Percentiles rank a stretch among this genome's conserved stretches.
These are phyloP conservation scores for Crithidia expoeki DNA, from an alignment of 208 protist species.

Conservation along the genomic window DNA sequence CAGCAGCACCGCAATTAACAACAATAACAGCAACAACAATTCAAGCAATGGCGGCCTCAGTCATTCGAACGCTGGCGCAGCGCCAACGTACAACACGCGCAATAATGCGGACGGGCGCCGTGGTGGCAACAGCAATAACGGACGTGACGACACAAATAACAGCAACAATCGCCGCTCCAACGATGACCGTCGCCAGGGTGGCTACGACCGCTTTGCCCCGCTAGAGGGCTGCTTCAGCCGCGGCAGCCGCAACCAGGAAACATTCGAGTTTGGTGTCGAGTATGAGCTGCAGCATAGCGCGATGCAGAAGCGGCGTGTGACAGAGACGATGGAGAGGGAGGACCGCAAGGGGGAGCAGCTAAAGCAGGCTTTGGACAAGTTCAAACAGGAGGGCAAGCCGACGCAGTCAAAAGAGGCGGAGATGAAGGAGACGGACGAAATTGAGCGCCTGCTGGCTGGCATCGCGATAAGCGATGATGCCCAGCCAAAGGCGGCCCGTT, in stretches of 20 bases:
- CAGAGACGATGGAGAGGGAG: conserved; percentile 74
- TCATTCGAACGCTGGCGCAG: background rate
- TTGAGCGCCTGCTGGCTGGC: conserved; percentile 55
- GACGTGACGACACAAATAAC: background rate
- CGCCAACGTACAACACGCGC: conserved; percentile 9
- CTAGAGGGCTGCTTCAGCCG: conserved; percentile 45
- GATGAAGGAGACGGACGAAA: conserved; percentile 43
- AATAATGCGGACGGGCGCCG: conserved; percentile 19
- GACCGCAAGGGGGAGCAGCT: conserved; percentile 41
- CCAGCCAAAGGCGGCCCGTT: conserved; percentile 34
- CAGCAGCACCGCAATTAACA: background rate
- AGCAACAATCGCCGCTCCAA: background rate
- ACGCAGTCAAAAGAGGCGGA: conserved; percentile 32
- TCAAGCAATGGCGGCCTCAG: conserved; percentile 2
- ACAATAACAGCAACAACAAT: conserved; percentile 19
- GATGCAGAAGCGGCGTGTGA: conserved; percentile 58
- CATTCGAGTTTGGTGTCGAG: conserved; percentile 83
- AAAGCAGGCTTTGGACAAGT: conserved; percentile 40
- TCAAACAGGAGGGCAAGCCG: conserved; percentile 40
- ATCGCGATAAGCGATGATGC: conserved; percentile 38
- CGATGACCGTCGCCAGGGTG: conserved; percentile 1
- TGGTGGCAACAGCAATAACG: conserved; percentile 16
- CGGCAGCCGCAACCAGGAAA: conserved; percentile 76
- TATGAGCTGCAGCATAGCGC: conserved; percentile 85
- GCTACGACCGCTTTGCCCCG: conserved; percentile 70